Conservation (phyloP, 371 early-diverging fungal species). For the Nematocida ausubeli region DNA sequence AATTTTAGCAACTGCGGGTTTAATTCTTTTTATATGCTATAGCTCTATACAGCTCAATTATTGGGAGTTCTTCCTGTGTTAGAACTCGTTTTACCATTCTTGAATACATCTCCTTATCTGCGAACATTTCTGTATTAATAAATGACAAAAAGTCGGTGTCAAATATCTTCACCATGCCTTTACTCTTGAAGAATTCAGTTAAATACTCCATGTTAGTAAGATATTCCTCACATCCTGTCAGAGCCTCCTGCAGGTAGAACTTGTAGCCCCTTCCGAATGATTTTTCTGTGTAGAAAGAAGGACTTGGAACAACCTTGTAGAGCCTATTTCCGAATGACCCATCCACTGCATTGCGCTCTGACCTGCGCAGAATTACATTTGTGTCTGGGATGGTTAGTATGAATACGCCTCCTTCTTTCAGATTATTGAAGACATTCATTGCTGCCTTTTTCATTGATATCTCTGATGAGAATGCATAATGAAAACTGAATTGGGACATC, state of each 20-base stretch:
- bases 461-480: slow-evolving; percentile 88
- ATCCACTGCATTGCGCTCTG: neutral
- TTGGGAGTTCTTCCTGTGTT: slow-evolving; percentile 58
- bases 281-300: slow-evolving; percentile 27
- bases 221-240: slow-evolving; percentile 92
- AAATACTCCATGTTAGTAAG: slow-evolving; percentile 69
- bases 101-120: slow-evolving; percentile 44
- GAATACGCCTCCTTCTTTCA: slow-evolving; percentile 78
- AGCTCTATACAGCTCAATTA: slow-evolving; percentile 64
- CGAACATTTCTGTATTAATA: slow-evolving; percentile 39
- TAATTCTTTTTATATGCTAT: slow-evolving; percentile 60
- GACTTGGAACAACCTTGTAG: slow-evolving; percentile 14
- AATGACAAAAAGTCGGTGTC: slow-evolving; percentile 59
- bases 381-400: slow-evolving; percentile 88
- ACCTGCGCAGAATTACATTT: slow-evolving; percentile 76
- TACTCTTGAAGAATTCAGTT: slow-evolving; percentile 19
- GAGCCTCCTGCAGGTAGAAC: slow-evolving; percentile 88
- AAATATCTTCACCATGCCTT: slow-evolving; percentile 47
- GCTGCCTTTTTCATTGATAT: slow-evolving; percentile 74
- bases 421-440: slow-evolving; percentile 74
- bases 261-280: slow-evolving; percentile 79
- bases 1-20: neutral
- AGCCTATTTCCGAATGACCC: slow-evolving; percentile 38
- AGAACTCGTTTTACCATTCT: slow-evolving; percentile 48
- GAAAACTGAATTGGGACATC: slow-evolving; percentile 88